Percentiles rank a stretch among this genome's conserved stretches.
These are phyloP conservation scores for Diplosphaera chodatii DNA, from an alignment of 139 green algal species.

Conservation along the genomic window DNA sequence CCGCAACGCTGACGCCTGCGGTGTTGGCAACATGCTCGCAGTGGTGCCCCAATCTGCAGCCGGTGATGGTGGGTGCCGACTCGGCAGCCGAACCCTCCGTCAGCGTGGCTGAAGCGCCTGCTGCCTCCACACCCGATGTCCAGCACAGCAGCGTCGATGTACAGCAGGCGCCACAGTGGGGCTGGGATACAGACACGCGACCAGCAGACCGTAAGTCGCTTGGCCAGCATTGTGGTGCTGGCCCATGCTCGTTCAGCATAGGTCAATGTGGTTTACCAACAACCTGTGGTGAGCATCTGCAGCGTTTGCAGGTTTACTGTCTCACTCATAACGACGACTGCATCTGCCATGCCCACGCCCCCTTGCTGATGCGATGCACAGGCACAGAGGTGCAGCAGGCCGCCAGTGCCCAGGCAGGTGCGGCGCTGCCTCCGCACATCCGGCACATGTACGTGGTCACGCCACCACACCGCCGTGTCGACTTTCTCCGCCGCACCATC, in stretches of 20 bases:
- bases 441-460: constrained; percentile 50
- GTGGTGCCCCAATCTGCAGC: constrained; percentile 52
- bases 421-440: constrained; percentile 62
- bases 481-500: constrained; percentile 70
- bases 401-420: constrained; percentile 18
- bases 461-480: constrained; percentile 56
- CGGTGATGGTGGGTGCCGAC: constrained; percentile 40
- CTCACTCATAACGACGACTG: too few relatives aligned
- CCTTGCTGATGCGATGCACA: background rate
- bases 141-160: too few relatives aligned
- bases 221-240: too few relatives aligned
- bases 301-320: too few relatives aligned
- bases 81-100: too few relatives aligned
- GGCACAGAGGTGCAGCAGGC: background rate
- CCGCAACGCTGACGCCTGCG: constrained; percentile 64
- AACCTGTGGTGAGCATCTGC: too few relatives aligned
- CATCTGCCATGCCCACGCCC: too few relatives aligned
- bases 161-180: constrained; percentile 42
- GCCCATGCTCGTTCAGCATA: too few relatives aligned
- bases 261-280: too few relatives aligned
- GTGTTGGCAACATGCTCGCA: constrained; percentile 37
- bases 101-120: too few relatives aligned
- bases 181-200: constrained; percentile 28
- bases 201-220: constrained; percentile 15
- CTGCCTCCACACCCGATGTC: too few relatives aligned